Evolutionary conservation across 2,329 filamentous ascomycete species (phyloP), one percentile per base, ranked within the genome.

Genomic region (Pseudopyricularia cyperi): DNA sequence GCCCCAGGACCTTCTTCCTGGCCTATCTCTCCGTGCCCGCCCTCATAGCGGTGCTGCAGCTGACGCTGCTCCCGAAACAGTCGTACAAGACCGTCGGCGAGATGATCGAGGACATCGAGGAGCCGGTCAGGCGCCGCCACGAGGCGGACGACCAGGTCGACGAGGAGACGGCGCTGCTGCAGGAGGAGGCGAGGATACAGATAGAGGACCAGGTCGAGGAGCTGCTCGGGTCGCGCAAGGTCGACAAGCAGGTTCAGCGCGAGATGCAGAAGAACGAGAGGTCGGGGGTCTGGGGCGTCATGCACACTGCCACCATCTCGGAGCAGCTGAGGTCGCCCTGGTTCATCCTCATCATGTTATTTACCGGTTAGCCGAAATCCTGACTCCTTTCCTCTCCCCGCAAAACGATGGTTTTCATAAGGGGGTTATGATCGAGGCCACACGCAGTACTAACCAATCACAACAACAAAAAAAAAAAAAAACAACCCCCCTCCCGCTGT

Each of bases 41-140:
- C 3, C 71, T 81, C 52, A 87, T 93, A 51, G 60, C 83, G 14
- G 52, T 82, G 28, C 72, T 79, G 17, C 86, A 93, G 66, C 60
- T 91, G 26, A 75, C 80, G 39, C 60, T 91, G 57, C 83, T 94
- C 74, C 88, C 88, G 0, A 71, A 70, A 15, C 80, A 83, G 56
- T 89, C 84, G 1, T 93, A 93, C 71, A 90, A 93, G 67, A 91
- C 86, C 0, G 80, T 90, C 1, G 87, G 88, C 46, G 89, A 96
- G 65, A 76, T 95, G 37, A 82, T 93, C 6, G 77, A 82, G 53
- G 78, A 88, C 61, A 83, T 81, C 15, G 84, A 89, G 57, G 72
- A 75, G 39, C 64, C 70, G 22, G 60, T 66, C 55, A 60, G 63
- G 8, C 62, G 63, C 2, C 62, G n/a, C n/a, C n/a, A 64, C 15